Conservation (phyloP, 768 basidiomycete species). For the Serendipita indica region DNA sequence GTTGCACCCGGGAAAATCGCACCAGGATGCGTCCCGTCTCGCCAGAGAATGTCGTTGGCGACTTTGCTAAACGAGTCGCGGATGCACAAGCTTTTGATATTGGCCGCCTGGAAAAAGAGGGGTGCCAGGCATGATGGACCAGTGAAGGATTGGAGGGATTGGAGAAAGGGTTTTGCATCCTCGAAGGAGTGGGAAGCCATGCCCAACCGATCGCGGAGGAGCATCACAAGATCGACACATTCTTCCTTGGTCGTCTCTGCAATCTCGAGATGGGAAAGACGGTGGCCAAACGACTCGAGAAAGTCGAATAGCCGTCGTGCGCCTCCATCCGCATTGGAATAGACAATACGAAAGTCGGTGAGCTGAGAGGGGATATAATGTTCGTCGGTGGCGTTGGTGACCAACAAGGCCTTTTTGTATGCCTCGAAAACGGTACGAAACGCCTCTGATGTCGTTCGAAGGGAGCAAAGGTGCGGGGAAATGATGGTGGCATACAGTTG, state of each 20-base stretch:
- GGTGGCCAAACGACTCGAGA: not conserved
- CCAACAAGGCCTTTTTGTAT: not conserved
- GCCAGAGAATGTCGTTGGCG: not conserved
- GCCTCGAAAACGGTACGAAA: not conserved
- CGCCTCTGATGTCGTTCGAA: not conserved
- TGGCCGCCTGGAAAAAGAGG: not conserved
- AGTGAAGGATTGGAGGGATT: not conserved
- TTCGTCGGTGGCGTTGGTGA: not conserved
- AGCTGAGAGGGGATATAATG: not conserved
- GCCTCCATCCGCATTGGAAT: not conserved
- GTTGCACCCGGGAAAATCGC: not conserved
- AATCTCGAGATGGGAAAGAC: not conserved
- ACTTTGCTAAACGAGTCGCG: not conserved
- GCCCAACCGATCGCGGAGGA: not conserved
- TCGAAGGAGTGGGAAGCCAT: not conserved
- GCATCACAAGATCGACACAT: not conserved
- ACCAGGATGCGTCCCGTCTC: not conserved
- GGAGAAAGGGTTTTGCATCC: not conserved
- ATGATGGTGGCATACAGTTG: not conserved
- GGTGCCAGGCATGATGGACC: not conserved
- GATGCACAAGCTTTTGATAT: not conserved
- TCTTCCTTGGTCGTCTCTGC: not conserved
- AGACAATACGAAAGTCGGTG: not conserved
- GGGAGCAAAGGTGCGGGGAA: not conserved
- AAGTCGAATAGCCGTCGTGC: not conserved